Percentiles rank a stretch among this genome's conserved stretches.
These are phyloP conservation scores for Nakazawaea pomicola DNA, from an alignment of 805 yeast species.

Conservation along the genomic window DNA sequence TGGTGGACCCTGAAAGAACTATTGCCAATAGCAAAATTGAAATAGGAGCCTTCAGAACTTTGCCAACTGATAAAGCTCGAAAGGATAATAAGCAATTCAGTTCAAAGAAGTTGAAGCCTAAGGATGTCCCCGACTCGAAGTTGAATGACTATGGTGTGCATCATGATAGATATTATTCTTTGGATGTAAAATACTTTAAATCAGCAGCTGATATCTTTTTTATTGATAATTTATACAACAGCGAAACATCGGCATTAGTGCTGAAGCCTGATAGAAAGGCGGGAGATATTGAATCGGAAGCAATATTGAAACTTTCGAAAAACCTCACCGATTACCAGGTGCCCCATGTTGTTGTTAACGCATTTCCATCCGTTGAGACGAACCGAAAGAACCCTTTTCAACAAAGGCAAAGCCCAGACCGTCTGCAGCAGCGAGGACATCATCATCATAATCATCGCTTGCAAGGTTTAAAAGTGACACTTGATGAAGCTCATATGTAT, in stretches of 20 bases:
- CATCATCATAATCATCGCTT: neutral
- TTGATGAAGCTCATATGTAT: neutral
- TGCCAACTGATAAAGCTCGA: constrained; percentile 31
- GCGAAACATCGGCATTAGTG: constrained; percentile 22
- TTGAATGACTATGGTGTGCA: constrained; percentile 67
- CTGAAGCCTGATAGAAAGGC: constrained; percentile 2
- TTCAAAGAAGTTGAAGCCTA: constrained; percentile 10
- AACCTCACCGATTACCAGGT: constrained; percentile 3
- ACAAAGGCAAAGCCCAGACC: neutral
- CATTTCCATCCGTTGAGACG: constrained; percentile 2
- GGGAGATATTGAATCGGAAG: neutral
- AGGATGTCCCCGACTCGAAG: constrained; percentile 42
- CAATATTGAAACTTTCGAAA: constrained; percentile 1
- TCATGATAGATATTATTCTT: constrained; percentile 60
- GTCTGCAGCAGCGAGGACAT: neutral
- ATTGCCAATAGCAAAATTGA: constrained; percentile 60
- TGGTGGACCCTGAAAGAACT: constrained; percentile 78
- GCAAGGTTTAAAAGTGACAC: neutral
- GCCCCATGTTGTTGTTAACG: constrained; percentile 4
- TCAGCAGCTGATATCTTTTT: constrained; percentile 45
- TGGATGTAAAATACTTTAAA: constrained; percentile 57
- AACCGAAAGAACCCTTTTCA: too few species aligned
- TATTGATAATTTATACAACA: constrained; percentile 4
- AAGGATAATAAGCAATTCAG: constrained; percentile 15
- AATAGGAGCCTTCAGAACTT: constrained; percentile 86